Evolutionary conservation across 345 rosid genomes (phyloP), one percentile per base, ranked within the genome.

Genomic region (Draba incana): DNA sequence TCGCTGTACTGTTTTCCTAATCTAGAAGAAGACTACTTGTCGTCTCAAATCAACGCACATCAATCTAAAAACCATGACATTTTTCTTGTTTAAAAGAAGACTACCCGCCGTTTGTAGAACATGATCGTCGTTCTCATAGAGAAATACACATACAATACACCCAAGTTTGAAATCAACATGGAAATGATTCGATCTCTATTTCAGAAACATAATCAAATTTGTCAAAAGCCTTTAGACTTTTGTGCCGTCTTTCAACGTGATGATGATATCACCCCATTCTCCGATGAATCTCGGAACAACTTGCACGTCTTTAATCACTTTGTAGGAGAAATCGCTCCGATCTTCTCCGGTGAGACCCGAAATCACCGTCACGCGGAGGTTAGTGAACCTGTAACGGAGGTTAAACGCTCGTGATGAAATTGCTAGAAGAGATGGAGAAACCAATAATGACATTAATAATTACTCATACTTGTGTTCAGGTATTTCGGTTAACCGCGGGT

Each of bases 281-380:
- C 99, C 99, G 10, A 89, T 79, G 54, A 94, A 86, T 52, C 99
- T 72, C 16, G 99, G 97, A 77, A 94, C 99, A 14, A 86, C 97
- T 71, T 94, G 87, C 3, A 87, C 97, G 66, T 89, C 99, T 63
- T 85, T 86, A 0, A 90, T 83, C 82, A 90, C 99, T 39, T 77
- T 81, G 83, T 89, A 94, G 28, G 99, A 86, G 86, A 94, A 94
- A 45, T 89, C 99, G 50, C 89, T 91, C 75, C 97, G 74, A 3
- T 91, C 95, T 68, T 91, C 74, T 6, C 92, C 96, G 15, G 92
- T 88, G 47, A 87, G 75, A 10, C 99, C 99, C 10, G 96, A 94
- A 3, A 91, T 85, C 13, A 87, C 96, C 57, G 99, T 94, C 74
- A 87, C 96, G 70, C 96, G 83, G 66, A 90, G 86, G 84, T 89